Evolutionary conservation across 257 asterid species (phyloP), one percentile per base, ranked within the genome.

Genomic region (Solanum habrochaites): DNA sequence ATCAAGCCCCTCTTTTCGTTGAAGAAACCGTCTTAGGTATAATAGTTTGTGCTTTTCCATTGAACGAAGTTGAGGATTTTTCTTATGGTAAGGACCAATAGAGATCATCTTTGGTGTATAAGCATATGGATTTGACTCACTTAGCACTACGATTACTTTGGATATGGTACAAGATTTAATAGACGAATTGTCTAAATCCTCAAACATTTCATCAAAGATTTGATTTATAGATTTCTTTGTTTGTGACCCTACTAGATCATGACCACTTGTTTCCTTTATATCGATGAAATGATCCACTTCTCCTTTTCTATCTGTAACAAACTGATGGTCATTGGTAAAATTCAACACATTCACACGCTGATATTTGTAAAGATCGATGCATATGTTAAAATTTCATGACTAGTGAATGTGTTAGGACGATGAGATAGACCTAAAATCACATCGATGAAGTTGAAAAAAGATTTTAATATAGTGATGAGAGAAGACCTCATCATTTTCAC

Each of bases 21-120:
- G 23, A 11, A 89, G 69, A 27, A 89, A 67, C 0, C 43, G 2
- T 45, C 1, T 11, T 23, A 86, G 60, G 43, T 83, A 89, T 5
- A 35, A 27, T 45, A 56, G 15, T 29, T 75, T 89, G 32, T 62
- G 0, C 20, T 62, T 39, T 52, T 74, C 69, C 71, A 86, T 62
- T 10, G 2, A 2, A 2, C 0, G 42, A 47, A 89, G 37, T 27
- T 81, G 25, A 8, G 49, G 43, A 49, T 86, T 82, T 4, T 49
- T 47, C 12, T 27, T 47, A 74, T 86, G 86, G 21, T 86, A 83
- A 58, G 89, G 91, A 49, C 89, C 89, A 8, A 89, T 83, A 6
- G 89, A 75, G 6, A 89, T 13, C 16, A 86, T 23, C 74, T 58
- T 31, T n/a, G 91, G 88, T 37, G 27, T 15, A 67, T 89, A 86